Percentiles rank a stretch among this genome's conserved stretches.
Evolutionary conservation across 192 early-diverging fungal species (phyloP).

Genomic region (Neocallimastix lanati): DNA sequence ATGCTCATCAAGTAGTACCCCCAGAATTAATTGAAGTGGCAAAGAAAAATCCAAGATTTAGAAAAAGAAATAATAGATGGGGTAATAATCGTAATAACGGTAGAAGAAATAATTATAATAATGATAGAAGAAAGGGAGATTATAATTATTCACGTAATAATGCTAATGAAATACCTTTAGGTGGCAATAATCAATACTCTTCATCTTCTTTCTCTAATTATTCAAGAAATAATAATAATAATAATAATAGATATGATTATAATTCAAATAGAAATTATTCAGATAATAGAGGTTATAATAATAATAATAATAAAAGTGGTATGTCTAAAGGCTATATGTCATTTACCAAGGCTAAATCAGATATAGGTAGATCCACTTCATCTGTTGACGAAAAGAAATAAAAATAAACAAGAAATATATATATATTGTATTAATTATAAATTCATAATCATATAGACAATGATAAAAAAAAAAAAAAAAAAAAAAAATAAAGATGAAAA

Average conservation of each 20-base stretch:
- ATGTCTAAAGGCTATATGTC: not conserved
- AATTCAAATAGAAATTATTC: not conserved
- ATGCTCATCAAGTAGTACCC: constrained; percentile 25
- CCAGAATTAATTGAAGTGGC: constrained; percentile 18
- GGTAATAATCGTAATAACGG: constrained; percentile 16
- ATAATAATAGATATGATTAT: not conserved
- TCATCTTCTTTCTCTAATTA: no score
- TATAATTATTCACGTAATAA: not conserved
- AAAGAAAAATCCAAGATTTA: constrained; percentile 44
- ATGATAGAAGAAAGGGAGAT: not conserved
- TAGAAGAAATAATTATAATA: constrained; percentile 9
- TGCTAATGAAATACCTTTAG: not conserved
- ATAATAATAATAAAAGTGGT: not conserved
- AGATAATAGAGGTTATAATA: not conserved
- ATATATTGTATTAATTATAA: no score
- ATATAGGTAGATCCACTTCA: not conserved
- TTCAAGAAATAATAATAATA: no score
- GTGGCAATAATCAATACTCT: not conserved
- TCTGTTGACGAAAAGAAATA: not conserved
- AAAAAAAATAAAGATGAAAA: no score
- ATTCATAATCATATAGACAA: no score
- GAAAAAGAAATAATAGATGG: constrained; percentile 24
- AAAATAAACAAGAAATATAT: not conserved
- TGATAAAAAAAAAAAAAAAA: no score
- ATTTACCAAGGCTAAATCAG: not conserved